A percentile compares a stretch with the other conserved stretches of the same genome.
phyloP scores from a whole-genome alignment of 306 rosid species.

The Carpinus fangiana region DNA sequence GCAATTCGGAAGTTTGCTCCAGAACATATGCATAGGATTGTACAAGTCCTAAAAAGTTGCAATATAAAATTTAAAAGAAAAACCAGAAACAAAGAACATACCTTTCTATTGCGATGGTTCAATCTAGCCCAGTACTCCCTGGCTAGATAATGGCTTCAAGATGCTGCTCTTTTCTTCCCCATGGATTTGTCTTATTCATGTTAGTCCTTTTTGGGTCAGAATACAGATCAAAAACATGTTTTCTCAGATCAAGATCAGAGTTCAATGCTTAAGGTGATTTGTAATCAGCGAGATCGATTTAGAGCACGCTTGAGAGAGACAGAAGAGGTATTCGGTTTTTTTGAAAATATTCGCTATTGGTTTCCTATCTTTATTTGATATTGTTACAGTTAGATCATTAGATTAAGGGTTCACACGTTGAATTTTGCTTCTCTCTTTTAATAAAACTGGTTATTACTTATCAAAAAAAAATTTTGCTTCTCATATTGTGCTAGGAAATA shows the following conservation, averaged over 20 bases:
- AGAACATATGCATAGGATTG: background rate
- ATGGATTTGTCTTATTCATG: constrained; percentile 29
- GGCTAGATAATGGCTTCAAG: background rate
- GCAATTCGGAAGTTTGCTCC: constrained; percentile 19
- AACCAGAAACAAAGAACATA: background rate
- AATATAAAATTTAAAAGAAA: background rate
- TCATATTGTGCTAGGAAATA: constrained; percentile 70
- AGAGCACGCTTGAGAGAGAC: constrained; percentile 90
- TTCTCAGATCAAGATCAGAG: constrained; percentile 82
- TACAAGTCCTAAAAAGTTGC: background rate
- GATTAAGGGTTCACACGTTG: constrained; percentile 19
- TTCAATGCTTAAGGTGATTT: constrained; percentile 97
- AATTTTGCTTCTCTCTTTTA: constrained; percentile 25
- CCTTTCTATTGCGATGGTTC: background rate
- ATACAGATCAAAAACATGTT: constrained; percentile 60
- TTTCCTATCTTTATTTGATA: background rate
- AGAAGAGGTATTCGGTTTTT: constrained; percentile 66
- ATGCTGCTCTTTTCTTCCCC: constrained; percentile 5
- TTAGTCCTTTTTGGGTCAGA: constrained; percentile 49
- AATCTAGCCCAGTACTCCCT: background rate
- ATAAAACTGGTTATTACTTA: too few relatives aligned
- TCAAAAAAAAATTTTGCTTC: too few relatives aligned
- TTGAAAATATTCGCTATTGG: constrained; percentile 2
- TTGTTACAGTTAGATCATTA: constrained; percentile 22
- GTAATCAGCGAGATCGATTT: constrained; percentile 95